Base-by-base conservation (phyloP, 306 rosid species). In the Cyclanthera cordifolia region DNA sequence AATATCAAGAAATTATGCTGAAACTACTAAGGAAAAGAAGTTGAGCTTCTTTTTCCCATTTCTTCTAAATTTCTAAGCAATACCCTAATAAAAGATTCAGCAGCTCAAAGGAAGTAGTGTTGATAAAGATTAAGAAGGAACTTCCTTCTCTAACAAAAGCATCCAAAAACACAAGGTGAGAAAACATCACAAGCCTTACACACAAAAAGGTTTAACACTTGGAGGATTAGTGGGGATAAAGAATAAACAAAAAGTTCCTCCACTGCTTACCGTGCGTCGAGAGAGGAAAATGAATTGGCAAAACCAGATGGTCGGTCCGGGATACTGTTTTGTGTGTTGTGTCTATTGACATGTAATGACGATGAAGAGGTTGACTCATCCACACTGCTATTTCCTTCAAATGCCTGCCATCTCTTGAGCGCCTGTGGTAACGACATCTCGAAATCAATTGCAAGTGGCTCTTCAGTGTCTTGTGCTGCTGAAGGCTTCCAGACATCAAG, bases 401-500 rank as follows among this genome's bases (percentile, higher is more conserved):
- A 75, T 17, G 79, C 87, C 39, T 79, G 85, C 98, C 98, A 93
- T 69, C 71, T 89, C 77, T 74, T 67, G 21, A 93, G 81, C 21
- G 81, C 91, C 74, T 86, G 85, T 0, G 89, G 86, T 4, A 93
- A 64, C 23, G 84, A 64, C 88, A 89, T 71, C 6, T 86, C 85
- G 12, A 84, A 78, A 76, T 84, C 77, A 55, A 87, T 86, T 4
- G 88, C 96, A 34, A 67, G 61, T 8, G 56, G 4, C 10, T 81
- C 95, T 34, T 84, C 89, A 14, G 20, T 46, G 47, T 74, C 74
- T 16, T 73, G 41, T 57, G 79, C 81, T n/a, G 79, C 81, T n/a
- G 83, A 9, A 4, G 98, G 98, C 73, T 84, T 89, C 98, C 95
- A 89, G 13, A 83, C 78, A 75, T 87, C 87, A 27, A 89, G 74